These are phyloP conservation scores for Lentithecium fluviatile DNA, from an alignment of 495 filamentous ascomycete genomes.

Conservation along the genomic window DNA sequence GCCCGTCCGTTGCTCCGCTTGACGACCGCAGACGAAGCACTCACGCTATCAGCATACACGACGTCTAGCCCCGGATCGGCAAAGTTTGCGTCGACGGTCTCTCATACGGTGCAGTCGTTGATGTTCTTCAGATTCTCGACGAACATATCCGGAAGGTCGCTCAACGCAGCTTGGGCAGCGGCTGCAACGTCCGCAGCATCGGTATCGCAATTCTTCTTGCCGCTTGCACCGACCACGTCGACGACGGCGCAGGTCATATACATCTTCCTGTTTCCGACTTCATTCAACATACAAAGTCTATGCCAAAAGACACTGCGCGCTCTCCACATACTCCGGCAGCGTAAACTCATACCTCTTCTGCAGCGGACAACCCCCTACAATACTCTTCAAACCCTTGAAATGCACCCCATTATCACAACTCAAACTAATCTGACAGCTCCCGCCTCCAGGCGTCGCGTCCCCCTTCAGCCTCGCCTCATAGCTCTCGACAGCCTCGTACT, in stretches of 20 bases:
- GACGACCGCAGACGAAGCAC: constrained; percentile 23
- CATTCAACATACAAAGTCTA: constrained; percentile 61
- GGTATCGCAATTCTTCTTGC: constrained; percentile 4
- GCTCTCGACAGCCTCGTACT: constrained; percentile 54
- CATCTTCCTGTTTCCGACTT: constrained; percentile 65
- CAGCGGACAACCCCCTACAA: constrained; percentile 61
- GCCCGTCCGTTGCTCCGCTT: constrained; percentile 10
- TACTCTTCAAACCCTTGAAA: constrained; percentile 66
- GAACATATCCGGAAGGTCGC: constrained; percentile 55
- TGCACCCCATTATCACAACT: constrained; percentile 61
- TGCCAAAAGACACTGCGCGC: constrained; percentile 60
- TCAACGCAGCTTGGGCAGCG: constrained; percentile 36
- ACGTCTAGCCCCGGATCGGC: constrained; percentile 72
- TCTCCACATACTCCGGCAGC: constrained; percentile 60
- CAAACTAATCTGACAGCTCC: constrained; percentile 63
- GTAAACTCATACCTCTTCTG: constrained; percentile 57
- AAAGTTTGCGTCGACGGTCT: constrained; percentile 60
- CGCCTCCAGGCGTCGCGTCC: constrained; percentile 60
- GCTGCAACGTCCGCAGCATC: neutral
- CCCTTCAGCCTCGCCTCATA: constrained; percentile 61
- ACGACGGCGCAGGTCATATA: constrained; percentile 37
- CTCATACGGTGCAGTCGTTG: constrained; percentile 52
- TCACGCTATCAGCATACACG: constrained; percentile 35
- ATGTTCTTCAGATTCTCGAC: constrained; percentile 55
- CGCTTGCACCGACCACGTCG: constrained; percentile 25